phyloP scores from a whole-genome alignment of 371 early-diverging fungal species.

The Mortierella sp. region DNA sequence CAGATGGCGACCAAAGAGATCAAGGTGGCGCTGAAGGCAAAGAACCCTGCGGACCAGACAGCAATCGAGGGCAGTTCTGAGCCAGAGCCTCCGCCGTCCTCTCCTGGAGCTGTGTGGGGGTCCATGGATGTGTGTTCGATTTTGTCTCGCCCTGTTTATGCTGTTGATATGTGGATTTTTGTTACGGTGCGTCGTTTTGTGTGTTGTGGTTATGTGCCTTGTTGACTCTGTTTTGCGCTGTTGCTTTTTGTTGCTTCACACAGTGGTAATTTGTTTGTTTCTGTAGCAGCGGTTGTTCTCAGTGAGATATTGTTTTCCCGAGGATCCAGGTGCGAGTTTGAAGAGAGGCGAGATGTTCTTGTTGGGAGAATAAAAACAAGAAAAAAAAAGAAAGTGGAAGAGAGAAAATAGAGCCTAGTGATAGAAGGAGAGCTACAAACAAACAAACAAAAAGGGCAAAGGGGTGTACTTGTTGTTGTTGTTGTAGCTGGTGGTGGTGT shows the following conservation, averaged over 20 bases:
- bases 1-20: conserved; percentile 84
- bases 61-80: conserved; percentile 67
- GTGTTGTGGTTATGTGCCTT: neutral
- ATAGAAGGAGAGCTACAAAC: no score
- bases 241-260: neutral
- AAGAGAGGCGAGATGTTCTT: no score
- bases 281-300: neutral
- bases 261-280: neutral
- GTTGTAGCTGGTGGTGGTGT: neutral
- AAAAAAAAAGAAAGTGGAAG: neutral
- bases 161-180: no score
- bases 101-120: conserved; percentile 23
- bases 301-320: neutral
- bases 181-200: neutral
- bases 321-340: neutral
- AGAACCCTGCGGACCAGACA: conserved; percentile 69
- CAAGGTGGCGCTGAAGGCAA: conserved; percentile 57
- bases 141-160: neutral
- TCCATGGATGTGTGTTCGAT: conserved; percentile 16
- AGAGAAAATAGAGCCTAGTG: neutral
- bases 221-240: neutral
- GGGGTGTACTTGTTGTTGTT: no score
- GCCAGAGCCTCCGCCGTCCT: conserved; percentile 65
- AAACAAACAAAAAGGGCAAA: neutral
- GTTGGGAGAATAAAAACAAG: no score